Percentiles rank a stretch among this genome's conserved stretches.
Conservation (phyloP, 1,284 basidiomycete genomes). For the Omphalotus olearius region DNA sequence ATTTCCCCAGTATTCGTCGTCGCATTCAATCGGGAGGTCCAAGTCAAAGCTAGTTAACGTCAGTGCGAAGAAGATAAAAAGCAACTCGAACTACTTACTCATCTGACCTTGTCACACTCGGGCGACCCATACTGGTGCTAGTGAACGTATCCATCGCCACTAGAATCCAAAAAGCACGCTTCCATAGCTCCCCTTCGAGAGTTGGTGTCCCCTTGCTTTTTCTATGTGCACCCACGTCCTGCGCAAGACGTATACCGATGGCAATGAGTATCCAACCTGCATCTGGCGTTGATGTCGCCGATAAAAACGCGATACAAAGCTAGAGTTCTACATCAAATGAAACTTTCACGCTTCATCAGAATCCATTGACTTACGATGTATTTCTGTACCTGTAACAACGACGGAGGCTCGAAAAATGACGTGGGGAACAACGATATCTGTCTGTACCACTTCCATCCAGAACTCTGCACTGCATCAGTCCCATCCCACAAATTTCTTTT, state of each 20-base stretch:
- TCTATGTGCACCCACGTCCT: constrained; percentile 24
- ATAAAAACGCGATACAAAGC: constrained; percentile 34
- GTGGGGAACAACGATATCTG: constrained; percentile 52
- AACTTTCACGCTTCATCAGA: background rate
- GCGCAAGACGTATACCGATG: constrained; percentile 45
- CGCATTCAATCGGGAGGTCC: constrained; percentile 11
- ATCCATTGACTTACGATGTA: constrained; percentile 30
- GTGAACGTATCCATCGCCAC: constrained; percentile 21
- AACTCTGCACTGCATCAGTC: constrained; percentile 41
- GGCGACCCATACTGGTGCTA: no score
- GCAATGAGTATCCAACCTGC: constrained; percentile 52
- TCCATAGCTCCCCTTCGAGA: constrained; percentile 59
- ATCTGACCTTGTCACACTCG: background rate
- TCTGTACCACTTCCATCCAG: constrained; percentile 74
- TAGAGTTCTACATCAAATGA: constrained; percentile 8
- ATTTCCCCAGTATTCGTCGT: constrained; percentile 14
- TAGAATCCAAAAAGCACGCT: constrained; percentile 64
- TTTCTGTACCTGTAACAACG: constrained; percentile 41
- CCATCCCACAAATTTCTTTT: constrained; percentile 50
- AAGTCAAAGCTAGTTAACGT: constrained; percentile 32
- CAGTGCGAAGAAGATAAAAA: constrained; percentile 27
- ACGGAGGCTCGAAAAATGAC: constrained; percentile 44
- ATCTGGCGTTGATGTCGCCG: constrained; percentile 47
- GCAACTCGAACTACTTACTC: background rate
- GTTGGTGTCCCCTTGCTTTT: constrained; percentile 16